Evolutionary conservation across 139 green algal species (phyloP).

Genomic region (Haematococcus sp.): DNA sequence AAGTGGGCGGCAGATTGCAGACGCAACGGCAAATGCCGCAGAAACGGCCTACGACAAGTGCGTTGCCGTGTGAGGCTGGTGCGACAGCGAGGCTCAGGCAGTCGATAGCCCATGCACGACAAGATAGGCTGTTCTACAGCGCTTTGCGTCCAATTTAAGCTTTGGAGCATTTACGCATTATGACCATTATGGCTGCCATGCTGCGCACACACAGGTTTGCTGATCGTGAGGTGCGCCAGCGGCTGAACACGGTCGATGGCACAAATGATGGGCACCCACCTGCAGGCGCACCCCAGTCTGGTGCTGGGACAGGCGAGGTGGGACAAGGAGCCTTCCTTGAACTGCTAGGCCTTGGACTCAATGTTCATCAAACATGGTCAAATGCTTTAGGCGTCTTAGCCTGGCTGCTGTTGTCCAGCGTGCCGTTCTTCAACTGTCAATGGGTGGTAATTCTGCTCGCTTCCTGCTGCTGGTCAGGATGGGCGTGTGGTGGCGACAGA

Average conservation of each 20-base stretch:
- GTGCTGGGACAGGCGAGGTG: constrained; percentile 8
- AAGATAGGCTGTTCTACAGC: too few relatives aligned
- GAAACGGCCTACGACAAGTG: constrained; percentile 55
- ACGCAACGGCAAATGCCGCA: constrained; percentile 57
- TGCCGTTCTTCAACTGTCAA: too few relatives aligned
- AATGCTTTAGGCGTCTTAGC: too few relatives aligned
- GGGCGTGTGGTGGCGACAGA: constrained; percentile 19
- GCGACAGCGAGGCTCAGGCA: neutral
- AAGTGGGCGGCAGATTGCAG: constrained; percentile 40
- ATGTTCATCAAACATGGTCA: too few relatives aligned
- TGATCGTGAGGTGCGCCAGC: constrained; percentile 1
- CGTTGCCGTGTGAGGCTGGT: neutral
- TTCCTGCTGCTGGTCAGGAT: too few relatives aligned
- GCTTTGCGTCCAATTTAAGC: too few relatives aligned
- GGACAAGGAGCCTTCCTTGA: neutral
- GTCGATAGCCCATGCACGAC: too few relatives aligned
- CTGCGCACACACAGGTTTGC: constrained; percentile 1
- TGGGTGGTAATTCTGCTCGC: too few relatives aligned
- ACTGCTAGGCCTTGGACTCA: too few relatives aligned
- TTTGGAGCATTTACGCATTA: too few relatives aligned
- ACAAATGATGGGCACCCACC: neutral
- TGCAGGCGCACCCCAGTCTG: neutral
- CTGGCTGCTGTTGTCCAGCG: too few relatives aligned
- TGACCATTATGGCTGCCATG: too few relatives aligned
- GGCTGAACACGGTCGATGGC: neutral